Base-by-base conservation (phyloP, 371 early-diverging fungal species). In the Mortierella sp. region DNA sequence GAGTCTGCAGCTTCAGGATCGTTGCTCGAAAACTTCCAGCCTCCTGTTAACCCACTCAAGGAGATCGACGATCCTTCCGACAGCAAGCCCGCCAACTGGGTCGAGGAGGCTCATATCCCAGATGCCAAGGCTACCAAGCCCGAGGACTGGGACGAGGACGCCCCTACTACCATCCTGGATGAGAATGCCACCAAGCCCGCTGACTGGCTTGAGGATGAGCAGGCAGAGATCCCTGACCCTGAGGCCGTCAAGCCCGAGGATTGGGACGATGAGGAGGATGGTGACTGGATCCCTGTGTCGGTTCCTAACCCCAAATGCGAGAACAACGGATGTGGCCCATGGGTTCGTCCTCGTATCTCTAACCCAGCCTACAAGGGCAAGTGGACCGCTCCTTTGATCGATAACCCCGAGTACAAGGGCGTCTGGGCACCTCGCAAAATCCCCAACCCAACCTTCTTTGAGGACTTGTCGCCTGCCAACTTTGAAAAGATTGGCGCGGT, bases 321-420 rank as follows among this genome's bases (percentile, higher is more conserved):
- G 43, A 87, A 90, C 24, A 81, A 92, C 63, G 95, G 95, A 37
- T 96, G 97, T 73, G 94, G 93, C 67, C 47, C 68, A 53, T 94
- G 94, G 94, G 80, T 72, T 41, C 84, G 87, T 26, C 93, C 93
- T n/a, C 80, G 70, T 66, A 95, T 93, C 79, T 79, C 91, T 52
- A 99, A 99, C 89, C 98, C 98, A 29, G 94, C 91, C 4, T 98
- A 94, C 89, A 95, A 95, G 85, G 95, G 95, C 74, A 88, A 90
- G 76, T 96, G 96, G 95, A 77, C 87, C 22, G 87, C 98, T 37
- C 96, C 96, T 55, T 72, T 93, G 84, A 95, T 99, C 66, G 94
- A 94, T 76, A 99, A 99, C 90, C 99, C 99, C 58, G 93, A 77
- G 7, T 99, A 98, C 90, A 97, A 97, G 91, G 99, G 99, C 40